These are phyloP conservation scores for Neonectria faginata DNA, from an alignment of 2,329 filamentous ascomycete genomes.

Conservation along the genomic window DNA sequence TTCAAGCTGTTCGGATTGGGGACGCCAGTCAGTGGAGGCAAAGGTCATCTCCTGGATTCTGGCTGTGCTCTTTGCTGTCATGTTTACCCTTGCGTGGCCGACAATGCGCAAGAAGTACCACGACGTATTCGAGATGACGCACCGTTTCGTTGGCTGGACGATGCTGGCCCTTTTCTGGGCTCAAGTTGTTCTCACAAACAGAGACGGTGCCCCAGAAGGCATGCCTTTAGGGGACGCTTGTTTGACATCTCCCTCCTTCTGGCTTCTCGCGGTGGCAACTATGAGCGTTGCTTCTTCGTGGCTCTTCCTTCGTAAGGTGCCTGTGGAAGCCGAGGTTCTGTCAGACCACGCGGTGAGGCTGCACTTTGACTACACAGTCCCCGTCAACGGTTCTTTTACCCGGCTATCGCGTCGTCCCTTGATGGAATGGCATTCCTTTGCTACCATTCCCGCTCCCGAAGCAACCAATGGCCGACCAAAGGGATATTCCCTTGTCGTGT, in stretches of 20 bases:
- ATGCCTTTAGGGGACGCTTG: conserved; percentile 53
- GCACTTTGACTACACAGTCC: conserved; percentile 73
- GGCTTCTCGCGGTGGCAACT: conserved; percentile 75
- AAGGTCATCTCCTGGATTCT: conserved; percentile 69
- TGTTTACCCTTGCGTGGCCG: conserved; percentile 74
- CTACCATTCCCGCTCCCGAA: conserved; percentile 73
- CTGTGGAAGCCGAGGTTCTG: conserved; percentile 74
- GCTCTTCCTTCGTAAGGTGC: conserved; percentile 75
- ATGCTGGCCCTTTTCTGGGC: conserved; percentile 75
- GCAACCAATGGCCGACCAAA: conserved; percentile 36
- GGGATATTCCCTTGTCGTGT: conserved; percentile 76
- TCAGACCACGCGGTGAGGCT: conserved; percentile 81
- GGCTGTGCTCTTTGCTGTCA: conserved; percentile 66
- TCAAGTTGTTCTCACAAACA: conserved; percentile 66
- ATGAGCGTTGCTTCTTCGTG: conserved; percentile 77
- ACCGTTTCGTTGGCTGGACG: conserved; percentile 79
- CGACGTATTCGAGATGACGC: conserved; percentile 76
- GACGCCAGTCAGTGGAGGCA: conserved; percentile 52
- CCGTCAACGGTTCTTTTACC: conserved; percentile 59
- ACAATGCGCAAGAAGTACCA: conserved; percentile 71
- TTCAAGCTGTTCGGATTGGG: conserved; percentile 39
- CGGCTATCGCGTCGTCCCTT: conserved; percentile 73
- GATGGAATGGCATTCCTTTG: conserved; percentile 80
- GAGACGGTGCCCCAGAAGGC: conserved; percentile 52
- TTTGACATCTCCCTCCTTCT: conserved; percentile 63